A percentile compares a stretch with the other conserved stretches of the same genome.
Conservation (phyloP, 208 protist genomes). For the Trypanosoma vivax region DNA sequence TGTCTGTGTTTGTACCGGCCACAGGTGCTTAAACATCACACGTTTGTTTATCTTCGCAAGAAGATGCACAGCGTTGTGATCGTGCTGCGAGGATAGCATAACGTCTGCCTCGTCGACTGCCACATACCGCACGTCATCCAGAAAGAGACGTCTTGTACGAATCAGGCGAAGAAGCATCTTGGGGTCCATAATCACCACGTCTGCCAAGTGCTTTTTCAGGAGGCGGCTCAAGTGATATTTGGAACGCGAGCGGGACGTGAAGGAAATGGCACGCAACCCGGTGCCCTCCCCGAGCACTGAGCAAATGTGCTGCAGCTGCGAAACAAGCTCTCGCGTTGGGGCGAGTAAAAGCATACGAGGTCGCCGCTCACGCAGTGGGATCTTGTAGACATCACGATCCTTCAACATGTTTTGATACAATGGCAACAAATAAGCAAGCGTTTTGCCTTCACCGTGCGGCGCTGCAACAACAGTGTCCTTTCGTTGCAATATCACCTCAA, state of each 20-base stretch:
- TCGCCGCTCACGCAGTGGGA: slow-evolving; percentile 75
- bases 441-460: slow-evolving; percentile 84
- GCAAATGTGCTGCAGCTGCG: slow-evolving; percentile 68
- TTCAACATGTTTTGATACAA: slow-evolving; percentile 85
- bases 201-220: slow-evolving; percentile 49
- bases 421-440: slow-evolving; percentile 71
- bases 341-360: slow-evolving; percentile 79
- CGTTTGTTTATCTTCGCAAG: slow-evolving; percentile 70
- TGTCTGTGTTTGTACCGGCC: slow-evolving; percentile 80
- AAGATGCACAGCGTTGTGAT: slow-evolving; percentile 71
- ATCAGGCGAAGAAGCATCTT: slow-evolving; percentile 63
- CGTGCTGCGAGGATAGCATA: slow-evolving; percentile 67
- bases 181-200: slow-evolving; percentile 80
- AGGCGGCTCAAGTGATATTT: slow-evolving; percentile 61
- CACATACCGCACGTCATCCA: slow-evolving; percentile 83
- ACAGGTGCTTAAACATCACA: slow-evolving; percentile 72
- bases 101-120: slow-evolving; percentile 83
- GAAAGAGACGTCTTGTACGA: slow-evolving; percentile 61
- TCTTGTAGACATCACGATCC: slow-evolving; percentile 81
- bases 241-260: slow-evolving; percentile 57
- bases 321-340: slow-evolving; percentile 61
- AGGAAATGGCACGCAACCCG: slow-evolving; percentile 47
- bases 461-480: slow-evolving; percentile 71
- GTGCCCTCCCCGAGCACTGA: slow-evolving; percentile 40
- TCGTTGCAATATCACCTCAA: slow-evolving; percentile 62